Percentiles rank a stretch among this genome's conserved stretches.
Evolutionary conservation across 1,284 basidiomycete species (phyloP).

Genomic region (Amylostereum chailletii): DNA sequence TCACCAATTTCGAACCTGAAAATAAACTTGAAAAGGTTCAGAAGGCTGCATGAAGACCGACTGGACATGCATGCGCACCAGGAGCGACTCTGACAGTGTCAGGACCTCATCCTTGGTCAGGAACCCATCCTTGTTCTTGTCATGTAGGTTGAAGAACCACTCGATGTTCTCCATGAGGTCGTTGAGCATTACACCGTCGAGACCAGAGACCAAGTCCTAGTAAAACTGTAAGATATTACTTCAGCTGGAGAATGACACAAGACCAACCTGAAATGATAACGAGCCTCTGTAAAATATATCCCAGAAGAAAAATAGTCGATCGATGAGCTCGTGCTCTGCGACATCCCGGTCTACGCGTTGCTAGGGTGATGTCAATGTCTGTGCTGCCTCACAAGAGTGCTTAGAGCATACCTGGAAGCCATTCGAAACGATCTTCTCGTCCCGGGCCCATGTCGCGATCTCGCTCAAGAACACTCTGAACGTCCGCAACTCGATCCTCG

Average conservation of each 20-base stretch:
- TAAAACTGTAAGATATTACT: slow-evolving; percentile 6
- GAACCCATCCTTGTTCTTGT: slow-evolving; percentile 92
- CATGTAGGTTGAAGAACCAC: slow-evolving; percentile 97
- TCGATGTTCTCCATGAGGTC: slow-evolving; percentile 98
- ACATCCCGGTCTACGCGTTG: slow-evolving; percentile 74
- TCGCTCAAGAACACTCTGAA: slow-evolving; percentile 91
- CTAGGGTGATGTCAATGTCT: slow-evolving; percentile 25
- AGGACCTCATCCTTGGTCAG: slow-evolving; percentile 95
- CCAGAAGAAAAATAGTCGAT: slow-evolving; percentile 87
- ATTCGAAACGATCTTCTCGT: slow-evolving; percentile 90
- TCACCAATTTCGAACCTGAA: slow-evolving; percentile 98
- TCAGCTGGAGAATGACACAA: background rate
- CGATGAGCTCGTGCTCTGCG: slow-evolving; percentile 78
- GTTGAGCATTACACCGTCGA: slow-evolving; percentile 91
- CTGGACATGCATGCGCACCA: slow-evolving; percentile 45
- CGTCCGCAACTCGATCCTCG: slow-evolving; percentile 79
- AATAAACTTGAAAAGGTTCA: slow-evolving; percentile 62
- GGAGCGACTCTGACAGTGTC: slow-evolving; percentile 87
- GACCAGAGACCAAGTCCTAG: slow-evolving; percentile 84
- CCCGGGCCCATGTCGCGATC: slow-evolving; percentile 92
- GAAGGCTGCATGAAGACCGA: background rate
- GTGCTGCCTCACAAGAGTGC: slow-evolving; percentile 3
- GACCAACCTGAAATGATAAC: slow-evolving; percentile 69
- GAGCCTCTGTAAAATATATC: slow-evolving; percentile 75
- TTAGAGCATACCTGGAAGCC: slow-evolving; percentile 67